Evolutionary conservation across 2,329 filamentous ascomycete genomes (phyloP).

Genomic region (Colletotrichum salicis): DNA sequence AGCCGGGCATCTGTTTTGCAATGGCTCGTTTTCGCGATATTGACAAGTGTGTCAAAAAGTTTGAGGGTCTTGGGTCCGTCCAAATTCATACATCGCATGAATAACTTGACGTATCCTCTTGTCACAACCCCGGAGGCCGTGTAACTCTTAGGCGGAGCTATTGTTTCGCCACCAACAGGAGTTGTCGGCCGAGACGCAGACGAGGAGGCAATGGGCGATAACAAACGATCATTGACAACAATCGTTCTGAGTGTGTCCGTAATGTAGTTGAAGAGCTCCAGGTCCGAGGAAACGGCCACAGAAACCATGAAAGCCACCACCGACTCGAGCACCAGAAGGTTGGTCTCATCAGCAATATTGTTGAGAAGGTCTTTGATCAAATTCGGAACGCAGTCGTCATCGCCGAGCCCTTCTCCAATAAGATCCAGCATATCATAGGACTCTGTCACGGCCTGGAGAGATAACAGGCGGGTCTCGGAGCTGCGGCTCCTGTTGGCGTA

Average conservation of each 20-base stretch:
- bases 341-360: constrained; percentile 70
- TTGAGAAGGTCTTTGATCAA: constrained; percentile 71
- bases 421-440: constrained; percentile 69
- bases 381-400: constrained; percentile 66
- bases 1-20: constrained; percentile 77
- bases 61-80: constrained; percentile 72
- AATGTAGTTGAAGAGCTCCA: constrained; percentile 68
- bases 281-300: constrained; percentile 69
- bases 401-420: constrained; percentile 64
- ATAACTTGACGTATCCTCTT: constrained; percentile 78
- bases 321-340: constrained; percentile 72
- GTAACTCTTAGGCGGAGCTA: constrained; percentile 44
- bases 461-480: constrained; percentile 69
- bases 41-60: constrained; percentile 71
- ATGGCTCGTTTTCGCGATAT: constrained; percentile 68
- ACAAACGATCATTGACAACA: constrained; percentile 59
- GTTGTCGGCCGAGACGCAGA: constrained; percentile 43
- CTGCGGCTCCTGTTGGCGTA: constrained; percentile 71
- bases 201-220: constrained; percentile 51
- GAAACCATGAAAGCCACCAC: constrained; percentile 73
- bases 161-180: constrained; percentile 39
- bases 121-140: constrained; percentile 78
- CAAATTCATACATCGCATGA: constrained; percentile 76
- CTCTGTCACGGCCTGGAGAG: constrained; percentile 69
- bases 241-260: constrained; percentile 63